Percentiles rank a stretch among this genome's conserved stretches.
Conservation (phyloP, 129 eudicot genomes). For the Chrysanthemum seticuspe region DNA sequence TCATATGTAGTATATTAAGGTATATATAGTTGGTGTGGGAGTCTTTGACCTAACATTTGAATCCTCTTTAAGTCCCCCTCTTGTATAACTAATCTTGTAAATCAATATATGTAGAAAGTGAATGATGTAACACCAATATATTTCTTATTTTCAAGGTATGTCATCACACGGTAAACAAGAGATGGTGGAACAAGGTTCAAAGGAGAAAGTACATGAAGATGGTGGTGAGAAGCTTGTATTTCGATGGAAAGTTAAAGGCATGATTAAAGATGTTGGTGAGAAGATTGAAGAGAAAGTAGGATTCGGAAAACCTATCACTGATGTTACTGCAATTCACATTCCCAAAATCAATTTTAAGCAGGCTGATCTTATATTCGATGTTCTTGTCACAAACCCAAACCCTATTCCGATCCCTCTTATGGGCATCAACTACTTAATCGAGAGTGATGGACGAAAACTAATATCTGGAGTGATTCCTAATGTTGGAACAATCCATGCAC, state of each 20-base stretch:
- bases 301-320: conserved; percentile 94
- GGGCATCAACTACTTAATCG: conserved; percentile 84
- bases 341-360: conserved; percentile 70
- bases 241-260: conserved; percentile 65
- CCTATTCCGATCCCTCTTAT: conserved; percentile 94
- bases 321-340: conserved; percentile 81
- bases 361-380: conserved; percentile 82
- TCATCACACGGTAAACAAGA: conserved; percentile 69
- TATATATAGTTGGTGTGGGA: no score
- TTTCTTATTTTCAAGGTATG: conserved; percentile 50
- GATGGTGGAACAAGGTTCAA: conserved; percentile 61
- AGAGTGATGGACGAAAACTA: conserved; percentile 90
- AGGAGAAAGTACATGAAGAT: conserved; percentile 53
- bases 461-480: conserved; percentile 94
- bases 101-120: neutral
- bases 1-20: no score
- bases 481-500: conserved; percentile 97
- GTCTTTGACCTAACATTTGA: no score
- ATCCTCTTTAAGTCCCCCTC: no score
- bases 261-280: conserved; percentile 88
- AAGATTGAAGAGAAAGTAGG: conserved; percentile 90
- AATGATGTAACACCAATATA: conserved; percentile 14
- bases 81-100: no score
- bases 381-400: conserved; percentile 78
- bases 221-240: conserved; percentile 72